Base-by-base conservation (phyloP, 108 stramenopile species). In the Pinguiococcus pyrenoidosus region DNA sequence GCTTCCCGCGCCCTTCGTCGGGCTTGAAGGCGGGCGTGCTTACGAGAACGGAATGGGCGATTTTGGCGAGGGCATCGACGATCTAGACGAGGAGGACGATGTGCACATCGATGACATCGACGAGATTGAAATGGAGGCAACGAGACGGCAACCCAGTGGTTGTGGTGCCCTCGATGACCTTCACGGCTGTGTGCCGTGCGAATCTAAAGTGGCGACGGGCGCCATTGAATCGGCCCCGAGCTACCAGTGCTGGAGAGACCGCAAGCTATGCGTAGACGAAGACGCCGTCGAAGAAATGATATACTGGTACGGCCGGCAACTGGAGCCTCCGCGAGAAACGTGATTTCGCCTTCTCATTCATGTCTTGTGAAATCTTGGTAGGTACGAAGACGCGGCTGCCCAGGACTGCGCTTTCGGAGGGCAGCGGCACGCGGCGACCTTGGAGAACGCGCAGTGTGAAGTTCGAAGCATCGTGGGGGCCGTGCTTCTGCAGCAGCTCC, bases 381-480 rank as follows among this genome's bases (percentile, higher is more conserved):
- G 3, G 9, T 18, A 16, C 14, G 33, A 55, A 33, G 54, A 55
- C 24, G 16, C 36, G 9, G 54, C 44, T 26, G 24, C 43, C 32
- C 39, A 40, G 17, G 39, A 40, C 2, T 40, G 21, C 39, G 38
- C 58, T 27, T 16, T 17, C 10, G 42, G 49, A 20, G 51, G 60
- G 34, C 60, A 62, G 37, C 58, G 58, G 27, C 58, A 59, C 33
- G 58, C 58, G 16, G 49, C 58, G 0, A 59, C 49, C 32, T 22
- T 59, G 29, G 49, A 59, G 32, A 40, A 59, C 14, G 58, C 49
- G 13, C 58, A 59, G 36, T 16, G 47, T 28, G 58, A 59, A 32
- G 49, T 59, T 0, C 48, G 58, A 3, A 32, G 49, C 41, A 44
- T 59, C 20, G 30, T 59, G 25, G 58, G 58, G 4, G 40, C 29